Base-by-base conservation (phyloP, 345 rosid species). In the Balakata baccata region DNA sequence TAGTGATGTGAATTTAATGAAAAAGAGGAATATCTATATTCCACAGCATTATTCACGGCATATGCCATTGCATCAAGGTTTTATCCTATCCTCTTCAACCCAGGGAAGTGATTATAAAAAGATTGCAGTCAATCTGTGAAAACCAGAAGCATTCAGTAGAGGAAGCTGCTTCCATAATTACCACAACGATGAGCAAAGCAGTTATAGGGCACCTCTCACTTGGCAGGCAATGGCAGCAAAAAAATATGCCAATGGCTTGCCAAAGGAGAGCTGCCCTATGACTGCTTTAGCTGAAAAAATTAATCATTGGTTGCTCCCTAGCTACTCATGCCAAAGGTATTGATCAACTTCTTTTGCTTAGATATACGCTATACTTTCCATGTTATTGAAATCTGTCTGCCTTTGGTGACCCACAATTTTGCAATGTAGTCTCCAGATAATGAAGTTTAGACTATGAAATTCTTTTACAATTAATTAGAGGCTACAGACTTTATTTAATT, bases 191-290 rank as follows among this genome's bases (percentile, higher is more conserved):
- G 75, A 84, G 85, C 83, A 74, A 68, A 73, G 49, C 80, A 80
- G 84, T 82, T 6, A 51, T 38, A 81, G 83, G 84, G 86, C 78
- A 20, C 58, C 76, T 84, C 84, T 78, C 23, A 7, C 47, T 82
- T 82, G 86, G 87, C 87, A 80, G 38, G 75, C 54, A 54, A 75
- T 70, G 43, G 63, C 61, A 46, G 57, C 65, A 22, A n/a, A 52
- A 22, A 47, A 77, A 75, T 86, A n/a, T 29, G 34, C 1, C 34
- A 29, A 29, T 29, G 2, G 34, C 34, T 29, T 29, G 89, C 85
- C 89, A 86, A 86, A 81, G 85, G 84, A 84, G 83, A 84, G 87
- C 77, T 83, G 83, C 83, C 87, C 84, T 80, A 23, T 74, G 69
- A 78, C 74, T 83, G 75, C 38, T 82, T 76, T 71, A 29, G 76